These are phyloP conservation scores for Fusarium hostae DNA, from an alignment of 2,329 filamentous ascomycete species.

Conservation along the genomic window DNA sequence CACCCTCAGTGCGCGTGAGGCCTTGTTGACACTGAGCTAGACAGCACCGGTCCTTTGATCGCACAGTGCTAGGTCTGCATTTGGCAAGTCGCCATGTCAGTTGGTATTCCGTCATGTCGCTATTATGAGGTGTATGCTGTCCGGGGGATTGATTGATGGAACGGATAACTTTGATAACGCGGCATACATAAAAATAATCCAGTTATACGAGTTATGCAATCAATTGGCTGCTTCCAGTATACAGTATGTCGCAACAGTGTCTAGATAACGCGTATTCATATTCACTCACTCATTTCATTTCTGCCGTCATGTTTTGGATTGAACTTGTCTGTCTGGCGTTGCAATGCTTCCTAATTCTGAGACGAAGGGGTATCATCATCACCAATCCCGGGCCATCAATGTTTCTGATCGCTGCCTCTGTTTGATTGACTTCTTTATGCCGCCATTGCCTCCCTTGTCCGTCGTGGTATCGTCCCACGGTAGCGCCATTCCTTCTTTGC, in stretches of 20 bases:
- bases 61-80: constrained; percentile 28
- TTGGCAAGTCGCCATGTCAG: constrained; percentile 40
- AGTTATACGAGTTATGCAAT: constrained; percentile 25
- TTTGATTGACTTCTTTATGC: constrained; percentile 39
- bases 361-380: constrained; percentile 36
- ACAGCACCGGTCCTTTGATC: constrained; percentile 1
- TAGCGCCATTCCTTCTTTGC: constrained; percentile 41
- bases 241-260: constrained; percentile 22
- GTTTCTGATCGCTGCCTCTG: constrained; percentile 35
- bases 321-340: constrained; percentile 16
- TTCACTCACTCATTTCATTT: neutral
- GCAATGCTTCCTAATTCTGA: constrained; percentile 37
- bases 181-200: neutral
- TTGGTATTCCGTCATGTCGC: constrained; percentile 31
- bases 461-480: constrained; percentile 41
- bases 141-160: constrained; percentile 3
- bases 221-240: neutral
- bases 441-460: constrained; percentile 27
- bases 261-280: constrained; percentile 22
- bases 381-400: constrained; percentile 28
- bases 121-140: constrained; percentile 4
- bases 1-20: constrained; percentile 28
- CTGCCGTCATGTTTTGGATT: constrained; percentile 37
- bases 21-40: constrained; percentile 22
- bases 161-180: constrained; percentile 17